phyloP scores from a whole-genome alignment of 768 basidiomycete genomes.

The Boletus bicolor region DNA sequence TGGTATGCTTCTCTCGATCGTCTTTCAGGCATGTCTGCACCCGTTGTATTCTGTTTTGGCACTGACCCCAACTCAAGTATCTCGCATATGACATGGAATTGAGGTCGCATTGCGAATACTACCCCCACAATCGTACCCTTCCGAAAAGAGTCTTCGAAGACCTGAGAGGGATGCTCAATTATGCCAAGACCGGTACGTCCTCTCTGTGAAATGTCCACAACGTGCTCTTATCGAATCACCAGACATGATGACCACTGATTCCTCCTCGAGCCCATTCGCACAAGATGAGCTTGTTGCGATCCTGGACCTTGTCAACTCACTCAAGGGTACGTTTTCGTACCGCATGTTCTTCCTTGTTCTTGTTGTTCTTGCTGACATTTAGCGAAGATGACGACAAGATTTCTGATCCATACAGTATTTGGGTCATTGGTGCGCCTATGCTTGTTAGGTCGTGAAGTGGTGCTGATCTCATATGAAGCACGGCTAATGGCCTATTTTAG shows the following conservation, averaged over 20 bases:
- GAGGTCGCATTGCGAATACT: slow-evolving; percentile 20
- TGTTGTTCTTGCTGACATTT: background rate
- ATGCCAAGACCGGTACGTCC: slow-evolving; percentile 10
- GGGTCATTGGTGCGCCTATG: slow-evolving; percentile 12
- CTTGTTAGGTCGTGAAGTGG: background rate
- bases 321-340: slow-evolving; percentile 3
- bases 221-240: background rate
- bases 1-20: slow-evolving; percentile 3
- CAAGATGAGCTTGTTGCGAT: slow-evolving; percentile 16
- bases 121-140: slow-evolving; percentile 7
- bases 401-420: slow-evolving; percentile 3
- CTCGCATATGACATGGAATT: background rate
- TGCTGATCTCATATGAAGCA: slow-evolving; percentile 5
- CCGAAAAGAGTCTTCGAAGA: slow-evolving; percentile 3
- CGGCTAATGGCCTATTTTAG: slow-evolving; percentile 13
- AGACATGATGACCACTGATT: slow-evolving; percentile 19
- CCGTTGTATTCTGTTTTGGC: background rate
- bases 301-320: slow-evolving; percentile 10
- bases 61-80: background rate
- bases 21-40: background rate
- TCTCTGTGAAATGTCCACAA: background rate
- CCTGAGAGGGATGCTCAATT: slow-evolving; percentile 18
- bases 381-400: background rate
- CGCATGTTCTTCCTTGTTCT: background rate
- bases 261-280: slow-evolving; percentile 15